Evolutionary conservation across 2,329 filamentous ascomycete species (phyloP).

Genomic region (Phialophora expanda): DNA sequence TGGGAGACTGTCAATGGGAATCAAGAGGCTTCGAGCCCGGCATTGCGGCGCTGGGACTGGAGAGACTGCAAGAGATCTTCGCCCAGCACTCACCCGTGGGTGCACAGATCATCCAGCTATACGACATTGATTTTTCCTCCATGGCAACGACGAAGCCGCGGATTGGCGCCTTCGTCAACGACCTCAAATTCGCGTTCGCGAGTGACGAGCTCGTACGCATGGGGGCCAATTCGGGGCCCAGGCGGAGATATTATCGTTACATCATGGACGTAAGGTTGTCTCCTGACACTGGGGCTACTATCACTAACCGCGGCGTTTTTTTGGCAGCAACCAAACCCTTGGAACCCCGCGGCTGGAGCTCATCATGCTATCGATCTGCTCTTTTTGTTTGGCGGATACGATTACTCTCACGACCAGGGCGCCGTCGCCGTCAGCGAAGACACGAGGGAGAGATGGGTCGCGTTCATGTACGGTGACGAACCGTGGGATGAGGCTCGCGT

Average conservation of each 20-base stretch:
- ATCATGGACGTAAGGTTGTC: slow-evolving; percentile 3
- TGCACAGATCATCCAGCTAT: background rate
- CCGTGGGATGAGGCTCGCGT: background rate
- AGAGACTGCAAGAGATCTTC: background rate
- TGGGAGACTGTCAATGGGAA: slow-evolving; percentile 9
- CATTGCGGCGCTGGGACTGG: slow-evolving; percentile 4
- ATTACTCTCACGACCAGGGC: background rate
- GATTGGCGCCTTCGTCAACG: slow-evolving; percentile 6
- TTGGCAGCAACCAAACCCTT: slow-evolving; percentile 7
- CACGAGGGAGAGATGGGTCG: slow-evolving; percentile 10
- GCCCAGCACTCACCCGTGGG: slow-evolving; percentile 3
- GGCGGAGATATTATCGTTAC: slow-evolving; percentile 1
- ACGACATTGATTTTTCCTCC: slow-evolving; percentile 5
- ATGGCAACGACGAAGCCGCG: slow-evolving; percentile 3
- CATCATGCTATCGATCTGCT: slow-evolving; percentile 10
- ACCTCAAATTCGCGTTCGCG: slow-evolving; percentile 7
- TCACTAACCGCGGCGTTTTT: background rate
- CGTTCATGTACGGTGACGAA: background rate
- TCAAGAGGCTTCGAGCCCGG: slow-evolving; percentile 11
- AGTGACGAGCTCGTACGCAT: slow-evolving; percentile 2
- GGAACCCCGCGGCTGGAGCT: background rate
- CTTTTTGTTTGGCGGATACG: slow-evolving; percentile 5
- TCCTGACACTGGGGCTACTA: no score
- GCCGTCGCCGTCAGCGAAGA: background rate
- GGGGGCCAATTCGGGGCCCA: background rate